Base-by-base conservation (phyloP, 2,329 filamentous ascomycete species). In the Colletotrichum zoysiae region DNA sequence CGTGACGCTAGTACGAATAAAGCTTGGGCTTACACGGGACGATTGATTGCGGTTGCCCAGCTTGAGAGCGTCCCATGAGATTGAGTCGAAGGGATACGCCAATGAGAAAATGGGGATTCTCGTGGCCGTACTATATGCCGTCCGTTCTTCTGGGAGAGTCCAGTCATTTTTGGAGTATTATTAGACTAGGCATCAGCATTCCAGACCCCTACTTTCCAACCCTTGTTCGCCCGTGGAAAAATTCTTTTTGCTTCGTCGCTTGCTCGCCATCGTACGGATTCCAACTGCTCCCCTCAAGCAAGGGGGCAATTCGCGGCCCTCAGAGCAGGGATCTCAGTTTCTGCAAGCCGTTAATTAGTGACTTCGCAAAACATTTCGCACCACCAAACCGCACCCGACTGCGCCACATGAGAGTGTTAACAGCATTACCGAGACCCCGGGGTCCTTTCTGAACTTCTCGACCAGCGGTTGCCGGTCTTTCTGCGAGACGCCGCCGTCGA, bases 351-450 rank as follows among this genome's bases (percentile, higher is more conserved):
- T 38, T 38, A 5, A 5, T 38, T 38, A 5, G 50, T 30, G 5
- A 23, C 9, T 18, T 6, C 30, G 8, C 9, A 14, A 38, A 26
- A 26, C 26, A 26, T 26, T 3, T 26, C 26, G 26, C 9, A 3
- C 2, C 30, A 30, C 3, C 20, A 51, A 30, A 18, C 18, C 82
- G 76, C 76, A 86, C 84, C 86, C 86, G 30, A 85, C 83, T n/a
- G 85, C 85, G 46, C 85, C 87, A 64, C 86, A 89, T 0, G 83
- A 82, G 1, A 88, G 76, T 0, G 86, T 87, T 1, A 88, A 75
- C 0, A 89, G 79, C 65, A 87, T 81, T 5, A 88, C 83, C 0
- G 78, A 77, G 4, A 85, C 75, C 0, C 46, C 67, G 0, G 80
- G 76, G 12, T 87, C 30, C 30, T 30, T 30, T 30, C 30, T 30